Percentiles rank a stretch among this genome's conserved stretches.
Evolutionary conservation across 192 early-diverging fungal genomes (phyloP).

Genomic region (Coemansia sp.): DNA sequence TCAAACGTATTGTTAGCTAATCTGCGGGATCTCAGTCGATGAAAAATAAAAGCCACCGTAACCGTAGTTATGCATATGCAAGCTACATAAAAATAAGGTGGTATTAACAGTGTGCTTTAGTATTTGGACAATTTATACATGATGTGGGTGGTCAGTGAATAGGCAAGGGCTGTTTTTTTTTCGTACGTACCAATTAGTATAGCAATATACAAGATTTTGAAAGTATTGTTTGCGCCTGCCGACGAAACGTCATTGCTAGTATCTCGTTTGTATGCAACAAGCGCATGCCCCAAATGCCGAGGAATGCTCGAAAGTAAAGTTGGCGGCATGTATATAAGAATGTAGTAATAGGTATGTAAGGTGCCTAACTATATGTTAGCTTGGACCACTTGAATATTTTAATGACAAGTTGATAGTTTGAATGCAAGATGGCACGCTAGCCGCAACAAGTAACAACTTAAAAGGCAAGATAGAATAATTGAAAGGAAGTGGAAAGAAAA

Average conservation of each 20-base stretch:
- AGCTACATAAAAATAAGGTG: neutral
- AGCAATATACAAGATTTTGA: conserved; percentile 19
- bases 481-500: neutral
- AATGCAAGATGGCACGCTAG: neutral
- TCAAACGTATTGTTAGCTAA: conserved; percentile 10
- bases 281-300: conserved; percentile 3
- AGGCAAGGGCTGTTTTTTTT: neutral
- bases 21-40: conserved; percentile 2
- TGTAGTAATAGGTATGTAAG: no score
- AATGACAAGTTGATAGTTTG: neutral
- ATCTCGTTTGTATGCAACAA: conserved; percentile 1
- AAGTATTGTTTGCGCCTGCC: neutral
- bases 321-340: neutral
- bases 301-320: neutral
- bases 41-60: neutral
- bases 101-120: neutral
- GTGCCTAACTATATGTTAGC: no score
- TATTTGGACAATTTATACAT: neutral
- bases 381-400: neutral
- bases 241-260: neutral
- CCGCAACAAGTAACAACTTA: neutral
- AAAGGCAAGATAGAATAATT: neutral
- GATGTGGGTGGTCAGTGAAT: neutral
- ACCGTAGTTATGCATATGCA: neutral
- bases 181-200: conserved; percentile 13